These are phyloP conservation scores for Globisporangium sylvaticum DNA, from an alignment of 352 stramenopile species.

Conservation along the genomic window DNA sequence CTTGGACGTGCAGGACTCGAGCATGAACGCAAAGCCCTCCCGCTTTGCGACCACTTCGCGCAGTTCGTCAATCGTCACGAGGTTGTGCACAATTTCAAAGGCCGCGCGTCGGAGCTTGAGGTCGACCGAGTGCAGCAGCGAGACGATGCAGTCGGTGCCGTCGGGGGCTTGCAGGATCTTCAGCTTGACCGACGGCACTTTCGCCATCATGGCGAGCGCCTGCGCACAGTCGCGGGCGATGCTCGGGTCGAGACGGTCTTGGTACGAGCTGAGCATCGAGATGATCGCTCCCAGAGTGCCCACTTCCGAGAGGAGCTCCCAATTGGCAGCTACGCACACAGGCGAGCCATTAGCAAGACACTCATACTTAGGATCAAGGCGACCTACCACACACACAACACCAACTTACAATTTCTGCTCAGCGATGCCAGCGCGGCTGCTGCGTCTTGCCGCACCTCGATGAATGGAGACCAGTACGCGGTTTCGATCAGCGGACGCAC, in stretches of 20 bases:
- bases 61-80: conserved; percentile 60
- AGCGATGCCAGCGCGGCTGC: conserved; percentile 71
- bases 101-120: conserved; percentile 43
- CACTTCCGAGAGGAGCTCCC: conserved; percentile 61
- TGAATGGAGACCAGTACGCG: conserved; percentile 83
- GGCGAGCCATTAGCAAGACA: neutral
- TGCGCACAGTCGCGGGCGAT: conserved; percentile 69
- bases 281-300: conserved; percentile 69
- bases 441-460: conserved; percentile 75
- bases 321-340: conserved; percentile 44
- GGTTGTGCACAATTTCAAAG: conserved; percentile 55
- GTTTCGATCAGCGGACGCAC: conserved; percentile 79
- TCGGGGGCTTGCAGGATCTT: conserved; percentile 66
- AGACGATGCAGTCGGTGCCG: conserved; percentile 67
- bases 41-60: conserved; percentile 55
- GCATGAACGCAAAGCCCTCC: conserved; percentile 65
- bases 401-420: conserved; percentile 63
- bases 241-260: conserved; percentile 47
- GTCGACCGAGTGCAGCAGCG: conserved; percentile 51
- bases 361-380: no score
- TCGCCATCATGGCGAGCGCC: conserved; percentile 53
- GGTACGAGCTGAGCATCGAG: conserved; percentile 55
- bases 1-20: conserved; percentile 54
- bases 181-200: conserved; percentile 42
- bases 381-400: no score